These are phyloP conservation scores for Acephala macrosclerotiorum DNA, from an alignment of 2,329 filamentous ascomycete genomes.

Conservation along the genomic window DNA sequence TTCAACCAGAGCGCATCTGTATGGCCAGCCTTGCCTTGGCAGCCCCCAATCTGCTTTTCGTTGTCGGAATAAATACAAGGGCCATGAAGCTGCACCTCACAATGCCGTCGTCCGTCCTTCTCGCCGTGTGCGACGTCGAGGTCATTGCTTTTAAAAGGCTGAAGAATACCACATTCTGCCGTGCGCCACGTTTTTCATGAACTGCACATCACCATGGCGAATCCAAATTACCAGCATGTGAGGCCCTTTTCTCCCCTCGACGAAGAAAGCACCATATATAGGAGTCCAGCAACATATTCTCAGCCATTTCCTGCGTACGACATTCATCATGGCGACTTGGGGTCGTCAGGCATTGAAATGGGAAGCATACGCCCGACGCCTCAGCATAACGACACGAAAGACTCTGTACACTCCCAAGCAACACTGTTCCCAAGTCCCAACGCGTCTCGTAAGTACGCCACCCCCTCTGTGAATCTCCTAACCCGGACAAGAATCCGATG, in stretches of 20 bases:
- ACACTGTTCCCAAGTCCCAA: constrained; percentile 23
- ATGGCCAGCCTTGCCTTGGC: constrained; percentile 30
- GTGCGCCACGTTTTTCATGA: constrained; percentile 10
- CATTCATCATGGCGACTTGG: constrained; percentile 29
- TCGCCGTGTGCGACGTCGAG: background rate
- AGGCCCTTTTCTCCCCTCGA: constrained; percentile 28
- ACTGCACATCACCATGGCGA: constrained; percentile 15
- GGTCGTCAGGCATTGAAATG: constrained; percentile 32
- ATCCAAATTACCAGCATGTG: constrained; percentile 26
- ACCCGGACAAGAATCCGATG: constrained; percentile 18
- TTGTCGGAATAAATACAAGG: constrained; percentile 10
- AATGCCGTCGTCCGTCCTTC: background rate
- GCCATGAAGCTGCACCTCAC: background rate
- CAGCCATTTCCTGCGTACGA: constrained; percentile 22
- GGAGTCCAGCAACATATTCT: constrained; percentile 26
- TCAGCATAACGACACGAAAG: constrained; percentile 16
- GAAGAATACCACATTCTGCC: background rate
- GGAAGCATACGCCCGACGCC: constrained; percentile 10
- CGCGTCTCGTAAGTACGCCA: constrained; percentile 7
- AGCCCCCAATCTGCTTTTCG: background rate
- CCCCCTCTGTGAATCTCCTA: background rate
- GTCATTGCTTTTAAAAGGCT: constrained; percentile 1
- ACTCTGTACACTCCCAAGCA: constrained; percentile 22
- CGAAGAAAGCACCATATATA: constrained; percentile 19
- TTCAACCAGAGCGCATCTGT: background rate